phyloP scores from a whole-genome alignment of 1,284 basidiomycete genomes.

The Ustilago xerochloae region DNA sequence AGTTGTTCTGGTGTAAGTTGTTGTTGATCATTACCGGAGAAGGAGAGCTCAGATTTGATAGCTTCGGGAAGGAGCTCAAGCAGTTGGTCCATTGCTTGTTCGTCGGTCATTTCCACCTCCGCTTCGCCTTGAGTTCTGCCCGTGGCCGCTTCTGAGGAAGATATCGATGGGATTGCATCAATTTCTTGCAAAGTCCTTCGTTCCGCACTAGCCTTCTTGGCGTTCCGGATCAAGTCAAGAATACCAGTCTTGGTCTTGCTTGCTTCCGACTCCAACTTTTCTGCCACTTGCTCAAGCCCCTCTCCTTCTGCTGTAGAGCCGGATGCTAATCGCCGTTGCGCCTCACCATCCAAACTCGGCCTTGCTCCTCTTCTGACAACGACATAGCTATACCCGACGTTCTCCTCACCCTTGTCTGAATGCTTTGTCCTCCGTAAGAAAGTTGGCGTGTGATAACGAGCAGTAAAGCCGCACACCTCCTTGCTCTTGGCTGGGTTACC shows the following conservation, averaged over 20 bases:
- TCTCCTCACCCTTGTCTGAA: slow-evolving; percentile 82
- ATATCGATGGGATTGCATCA: slow-evolving; percentile 6
- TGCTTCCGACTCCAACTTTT: slow-evolving; percentile 20
- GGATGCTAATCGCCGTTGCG: slow-evolving; percentile 14
- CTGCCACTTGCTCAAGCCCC: slow-evolving; percentile 1
- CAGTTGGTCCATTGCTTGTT: slow-evolving; percentile 43
- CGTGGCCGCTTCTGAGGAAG: neutral
- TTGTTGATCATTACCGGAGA: neutral
- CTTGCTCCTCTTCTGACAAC: slow-evolving; percentile 83
- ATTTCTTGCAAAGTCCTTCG: slow-evolving; percentile 35
- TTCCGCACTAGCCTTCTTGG: slow-evolving; percentile 17
- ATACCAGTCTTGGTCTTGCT: slow-evolving; percentile 46
- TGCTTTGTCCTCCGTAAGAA: slow-evolving; percentile 90
- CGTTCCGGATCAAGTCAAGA: slow-evolving; percentile 49
- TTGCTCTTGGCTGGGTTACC: slow-evolving; percentile 61
- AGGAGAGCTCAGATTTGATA: slow-evolving; percentile 28
- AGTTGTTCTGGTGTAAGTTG: slow-evolving; percentile 36
- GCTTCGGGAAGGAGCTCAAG: slow-evolving; percentile 44
- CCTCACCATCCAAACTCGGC: slow-evolving; percentile 69
- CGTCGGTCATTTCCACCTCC: slow-evolving; percentile 25
- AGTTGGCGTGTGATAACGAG: slow-evolving; percentile 83
- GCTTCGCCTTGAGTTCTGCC: neutral
- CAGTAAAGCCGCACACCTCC: slow-evolving; percentile 82
- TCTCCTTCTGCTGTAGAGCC: neutral
- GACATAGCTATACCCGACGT: slow-evolving; percentile 88